phyloP scores from a whole-genome alignment of 2,329 filamentous ascomycete species.

The Fusarium fracticaudum region DNA sequence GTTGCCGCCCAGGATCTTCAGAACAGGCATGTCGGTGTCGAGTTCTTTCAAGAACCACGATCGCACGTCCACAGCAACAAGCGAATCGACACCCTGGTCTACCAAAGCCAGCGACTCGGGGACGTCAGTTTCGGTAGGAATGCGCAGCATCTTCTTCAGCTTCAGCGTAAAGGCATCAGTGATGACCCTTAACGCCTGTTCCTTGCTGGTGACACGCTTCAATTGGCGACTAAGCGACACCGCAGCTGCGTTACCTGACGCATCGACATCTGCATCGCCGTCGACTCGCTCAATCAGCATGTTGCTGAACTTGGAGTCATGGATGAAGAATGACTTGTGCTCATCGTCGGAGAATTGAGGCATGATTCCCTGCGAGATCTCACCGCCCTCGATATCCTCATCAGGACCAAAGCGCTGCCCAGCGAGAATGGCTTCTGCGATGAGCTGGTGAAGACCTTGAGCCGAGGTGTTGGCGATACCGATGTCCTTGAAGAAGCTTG shows the following conservation, averaged over 20 bases:
- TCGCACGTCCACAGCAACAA: conserved; percentile 52
- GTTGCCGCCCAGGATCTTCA: conserved; percentile 47
- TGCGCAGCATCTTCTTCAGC: conserved; percentile 4
- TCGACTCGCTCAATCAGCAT: not conserved
- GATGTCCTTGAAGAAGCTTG: conserved; percentile 6
- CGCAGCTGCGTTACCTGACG: not conserved
- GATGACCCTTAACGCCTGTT: not conserved
- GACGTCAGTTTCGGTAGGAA: not conserved
- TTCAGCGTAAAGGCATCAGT: not conserved
- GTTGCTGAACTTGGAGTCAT: conserved; percentile 10
- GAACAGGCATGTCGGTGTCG: conserved; percentile 55
- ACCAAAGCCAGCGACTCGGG: not conserved
- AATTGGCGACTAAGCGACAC: not conserved
- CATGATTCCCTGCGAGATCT: conserved; percentile 6
- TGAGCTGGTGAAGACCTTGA: conserved; percentile 40
- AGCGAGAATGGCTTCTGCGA: conserved; percentile 40
- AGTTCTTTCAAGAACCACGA: conserved; percentile 60
- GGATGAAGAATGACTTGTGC: conserved; percentile 9
- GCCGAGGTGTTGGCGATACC: conserved; percentile 39
- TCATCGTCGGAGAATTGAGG: conserved; percentile 1
- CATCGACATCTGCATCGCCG: not conserved
- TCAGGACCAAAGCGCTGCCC: not conserved
- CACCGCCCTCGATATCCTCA: not conserved
- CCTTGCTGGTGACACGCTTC: not conserved
- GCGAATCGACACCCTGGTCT: conserved; percentile 41